Percentiles rank a stretch among this genome's conserved stretches.
Evolutionary conservation across 2,329 filamentous ascomycete genomes (phyloP).

Genomic region (Colletotrichum limetticola): DNA sequence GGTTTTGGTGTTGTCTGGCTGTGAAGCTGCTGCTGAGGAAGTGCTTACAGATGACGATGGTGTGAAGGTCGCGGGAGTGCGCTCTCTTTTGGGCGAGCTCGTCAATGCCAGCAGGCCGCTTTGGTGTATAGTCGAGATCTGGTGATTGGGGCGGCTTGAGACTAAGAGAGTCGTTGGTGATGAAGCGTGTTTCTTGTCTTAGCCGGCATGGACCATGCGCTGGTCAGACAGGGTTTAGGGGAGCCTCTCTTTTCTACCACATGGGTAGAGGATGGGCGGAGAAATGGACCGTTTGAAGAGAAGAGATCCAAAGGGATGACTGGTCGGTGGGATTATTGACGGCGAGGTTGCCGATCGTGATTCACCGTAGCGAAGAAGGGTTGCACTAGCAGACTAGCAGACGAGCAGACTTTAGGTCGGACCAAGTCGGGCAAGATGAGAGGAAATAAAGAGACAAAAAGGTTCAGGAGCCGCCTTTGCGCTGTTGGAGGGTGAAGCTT

Average conservation of each 20-base stretch:
- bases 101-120: neutral
- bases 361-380: neutral
- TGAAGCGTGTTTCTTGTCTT: neutral
- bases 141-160: neutral
- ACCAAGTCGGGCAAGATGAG: neutral
- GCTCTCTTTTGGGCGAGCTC: neutral
- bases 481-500: neutral
- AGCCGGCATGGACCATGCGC: neutral
- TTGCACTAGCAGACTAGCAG: constrained; percentile 3
- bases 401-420: neutral
- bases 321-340: neutral
- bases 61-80: neutral
- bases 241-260: neutral
- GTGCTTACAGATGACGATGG: neutral
- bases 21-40: neutral
- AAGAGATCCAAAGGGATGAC: neutral
- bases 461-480: neutral
- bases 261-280: constrained; percentile 1
- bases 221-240: neutral
- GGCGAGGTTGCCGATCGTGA: neutral
- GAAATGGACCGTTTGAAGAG: neutral
- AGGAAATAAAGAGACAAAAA: neutral
- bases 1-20: neutral
- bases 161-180: neutral
- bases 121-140: neutral